Percentiles rank a stretch among this genome's conserved stretches.
These are phyloP conservation scores for Auricularia sp. DNA, from an alignment of 768 basidiomycete species.

Conservation along the genomic window DNA sequence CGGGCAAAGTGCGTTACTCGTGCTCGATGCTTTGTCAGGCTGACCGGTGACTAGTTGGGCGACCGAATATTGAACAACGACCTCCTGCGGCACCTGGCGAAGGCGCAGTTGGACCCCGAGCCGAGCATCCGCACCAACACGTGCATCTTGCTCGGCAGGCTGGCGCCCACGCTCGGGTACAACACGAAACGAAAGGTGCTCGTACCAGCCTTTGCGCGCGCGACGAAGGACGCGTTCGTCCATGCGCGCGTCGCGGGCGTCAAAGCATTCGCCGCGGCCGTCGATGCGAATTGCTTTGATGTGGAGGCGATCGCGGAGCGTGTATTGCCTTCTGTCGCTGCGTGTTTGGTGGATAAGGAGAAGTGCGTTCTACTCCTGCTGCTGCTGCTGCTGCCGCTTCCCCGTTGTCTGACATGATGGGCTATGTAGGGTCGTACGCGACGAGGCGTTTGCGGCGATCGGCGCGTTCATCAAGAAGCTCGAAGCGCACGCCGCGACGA, in stretches of 20 bases:
- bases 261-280: constrained; percentile 92
- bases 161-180: constrained; percentile 75
- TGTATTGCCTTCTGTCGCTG: constrained; percentile 79
- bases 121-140: constrained; percentile 96
- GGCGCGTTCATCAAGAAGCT: constrained; percentile 79
- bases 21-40: constrained; percentile 19
- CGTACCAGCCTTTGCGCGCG: constrained; percentile 86
- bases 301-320: constrained; percentile 79
- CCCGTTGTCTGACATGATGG: background rate
- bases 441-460: constrained; percentile 91
- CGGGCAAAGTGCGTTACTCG: constrained; percentile 50
- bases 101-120: constrained; percentile 86
- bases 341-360: constrained; percentile 79
- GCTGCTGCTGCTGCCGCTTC: background rate
- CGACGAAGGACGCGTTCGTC: constrained; percentile 83
- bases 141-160: constrained; percentile 86
- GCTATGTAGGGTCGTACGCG: constrained; percentile 66
- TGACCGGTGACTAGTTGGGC: constrained; percentile 30
- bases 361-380: constrained; percentile 45
- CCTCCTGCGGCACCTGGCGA: constrained; percentile 82
- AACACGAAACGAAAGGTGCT: constrained; percentile 95
- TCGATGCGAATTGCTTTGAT: constrained; percentile 64
- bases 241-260: constrained; percentile 89
- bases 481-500: constrained; percentile 64
- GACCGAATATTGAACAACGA: constrained; percentile 96